Base-by-base conservation (phyloP, 2,329 filamentous ascomycete genomes). In the Aspergillus viridinutans region DNA sequence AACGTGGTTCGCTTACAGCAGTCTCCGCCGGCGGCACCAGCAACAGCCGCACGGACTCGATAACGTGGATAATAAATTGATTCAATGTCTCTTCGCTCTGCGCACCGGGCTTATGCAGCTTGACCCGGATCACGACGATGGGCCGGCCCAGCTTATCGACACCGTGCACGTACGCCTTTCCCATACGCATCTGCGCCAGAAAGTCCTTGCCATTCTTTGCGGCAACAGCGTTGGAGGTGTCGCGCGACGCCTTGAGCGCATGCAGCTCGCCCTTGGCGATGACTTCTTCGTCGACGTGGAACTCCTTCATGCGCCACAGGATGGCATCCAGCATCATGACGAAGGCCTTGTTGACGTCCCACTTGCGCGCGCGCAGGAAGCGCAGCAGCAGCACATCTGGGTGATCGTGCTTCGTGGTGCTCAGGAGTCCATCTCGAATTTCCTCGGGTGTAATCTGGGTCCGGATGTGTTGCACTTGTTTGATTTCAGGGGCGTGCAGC, bases 261-360 rank as follows among this genome's bases (percentile, higher is more conserved):
- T 81, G 81, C 20, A 82, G 81, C 70, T 96, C 91, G 43, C 90
- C 90, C 32, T 85, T 84, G 56, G 77, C 76, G 80, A 95, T 88
- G 62, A 97, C 87, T 61, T 94, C 89, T 54, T 90, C 87, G 67
- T 97, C 94, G 17, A 97, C 90, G 61, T 89, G 85, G 82, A 92
- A 88, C 59, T 94, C 89, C 32, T 84, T 82, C 38, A 85, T 77
- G 56, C 93, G 85, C 93, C 93, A 97, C 71, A 90, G 87, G 83
- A 97, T 89, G 0, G 93, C 93, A 2, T 90, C 89, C 48, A 97
- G 82, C 74, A 96, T 80, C 93, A 97, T 97, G 61, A 94, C 83
- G 32, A 97, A 82, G 1, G 93, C 92, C 72, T 90, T 90, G 48
- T 94, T 87, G 3, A 96, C 86, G 67, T 97, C 90, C 93, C 93